Conservation (phyloP, 2,329 filamentous ascomycete genomes). For the Xylariaceae sp. region DNA sequence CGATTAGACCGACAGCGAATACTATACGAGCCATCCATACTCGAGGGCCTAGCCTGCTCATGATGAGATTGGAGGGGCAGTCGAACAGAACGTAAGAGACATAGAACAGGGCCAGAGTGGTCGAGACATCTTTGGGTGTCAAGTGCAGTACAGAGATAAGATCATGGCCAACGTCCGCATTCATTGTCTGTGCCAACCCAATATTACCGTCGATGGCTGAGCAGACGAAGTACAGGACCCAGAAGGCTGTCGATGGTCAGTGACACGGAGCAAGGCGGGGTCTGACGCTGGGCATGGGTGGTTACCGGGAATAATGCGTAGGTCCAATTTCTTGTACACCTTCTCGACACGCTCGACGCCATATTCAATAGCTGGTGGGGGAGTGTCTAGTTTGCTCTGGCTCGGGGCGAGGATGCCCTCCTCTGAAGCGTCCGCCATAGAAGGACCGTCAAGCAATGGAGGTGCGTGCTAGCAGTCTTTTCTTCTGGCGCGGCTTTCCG, state of each 20-base stretch:
- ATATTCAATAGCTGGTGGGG: slow-evolving; percentile 34
- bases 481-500: slow-evolving; percentile 30
- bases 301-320: slow-evolving; percentile 56
- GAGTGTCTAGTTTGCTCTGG: slow-evolving; percentile 7
- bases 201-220: slow-evolving; percentile 90
- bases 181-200: slow-evolving; percentile 94
- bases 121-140: slow-evolving; percentile 72
- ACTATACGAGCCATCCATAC: slow-evolving; percentile 93
- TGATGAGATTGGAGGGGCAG: slow-evolving; percentile 80
- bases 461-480: slow-evolving; percentile 46
- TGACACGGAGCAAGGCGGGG: not conserved
- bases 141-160: slow-evolving; percentile 67
- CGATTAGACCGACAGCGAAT: slow-evolving; percentile 78
- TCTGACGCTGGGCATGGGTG: not conserved
- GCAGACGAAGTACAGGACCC: slow-evolving; percentile 87
- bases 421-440: slow-evolving; percentile 41
- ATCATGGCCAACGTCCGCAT: slow-evolving; percentile 64
- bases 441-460: slow-evolving; percentile 49
- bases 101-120: slow-evolving; percentile 82
- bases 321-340: slow-evolving; percentile 56
- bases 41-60: slow-evolving; percentile 79
- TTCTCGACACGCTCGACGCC: slow-evolving; percentile 49
- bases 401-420: slow-evolving; percentile 31
- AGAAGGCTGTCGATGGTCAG: slow-evolving; percentile 58
- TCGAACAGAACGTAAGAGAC: slow-evolving; percentile 90